A percentile compares a stretch with the other conserved stretches of the same genome.
Evolutionary conservation across 208 protist species (phyloP).

Genomic region (Trypanosoma melophagium): DNA sequence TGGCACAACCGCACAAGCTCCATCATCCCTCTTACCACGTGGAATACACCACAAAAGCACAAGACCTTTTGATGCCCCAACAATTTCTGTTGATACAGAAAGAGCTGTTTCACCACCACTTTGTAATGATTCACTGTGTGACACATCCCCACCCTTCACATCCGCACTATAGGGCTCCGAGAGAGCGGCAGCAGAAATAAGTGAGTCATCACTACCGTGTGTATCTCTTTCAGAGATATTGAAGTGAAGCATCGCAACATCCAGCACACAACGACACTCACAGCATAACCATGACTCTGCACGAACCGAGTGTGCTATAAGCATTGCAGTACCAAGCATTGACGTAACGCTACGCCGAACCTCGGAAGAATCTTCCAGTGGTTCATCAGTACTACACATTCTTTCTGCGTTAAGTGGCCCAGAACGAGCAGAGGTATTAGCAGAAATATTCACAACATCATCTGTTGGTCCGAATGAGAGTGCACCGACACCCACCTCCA

Average conservation of each 20-base stretch:
- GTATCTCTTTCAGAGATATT: background rate
- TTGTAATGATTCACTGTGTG: conserved; percentile 5
- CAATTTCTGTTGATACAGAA: background rate
- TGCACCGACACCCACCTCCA: conserved; percentile 1
- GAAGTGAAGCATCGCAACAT: conserved; percentile 18
- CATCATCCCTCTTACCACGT: conserved; percentile 7
- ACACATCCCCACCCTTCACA: background rate
- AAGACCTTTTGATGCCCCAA: conserved; percentile 35
- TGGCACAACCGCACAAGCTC: background rate
- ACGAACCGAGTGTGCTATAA: conserved; percentile 28
- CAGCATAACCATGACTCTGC: conserved; percentile 26
- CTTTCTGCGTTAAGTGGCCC: background rate
- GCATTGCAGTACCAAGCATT: conserved; percentile 33
- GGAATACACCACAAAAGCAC: conserved; percentile 55
- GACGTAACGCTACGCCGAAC: background rate
- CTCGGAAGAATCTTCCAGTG: background rate
- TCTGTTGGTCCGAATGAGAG: background rate
- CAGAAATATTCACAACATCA: background rate
- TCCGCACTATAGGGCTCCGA: conserved; percentile 10
- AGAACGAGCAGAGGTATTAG: background rate
- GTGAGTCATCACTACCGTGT: background rate
- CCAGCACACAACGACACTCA: conserved; percentile 17
- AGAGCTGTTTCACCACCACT: background rate
- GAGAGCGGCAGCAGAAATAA: conserved; percentile 14
- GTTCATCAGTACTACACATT: background rate